Evolutionary conservation across 495 filamentous ascomycete species (phyloP), one percentile per base, ranked within the genome.

Genomic region (Penicillium riverlandense): DNA sequence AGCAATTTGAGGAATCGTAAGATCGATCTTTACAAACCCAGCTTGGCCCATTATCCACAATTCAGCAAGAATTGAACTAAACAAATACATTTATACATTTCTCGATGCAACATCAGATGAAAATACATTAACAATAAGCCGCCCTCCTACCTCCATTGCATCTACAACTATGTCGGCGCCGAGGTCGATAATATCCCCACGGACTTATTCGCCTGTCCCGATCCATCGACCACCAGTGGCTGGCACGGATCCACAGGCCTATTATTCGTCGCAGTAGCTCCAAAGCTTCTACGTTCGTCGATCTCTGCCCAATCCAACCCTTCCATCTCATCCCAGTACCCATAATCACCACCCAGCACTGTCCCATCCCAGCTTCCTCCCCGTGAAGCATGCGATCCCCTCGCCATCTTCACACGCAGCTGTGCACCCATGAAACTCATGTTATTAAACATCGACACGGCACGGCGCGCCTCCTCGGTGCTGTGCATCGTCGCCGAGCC

Each of bases 211-310:
- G 37, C 41, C 11, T 48, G 15, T 7, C 65, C 63, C 16, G 65
- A 69, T 9, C 67, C 67, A 49, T 71, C 67, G 13, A 71, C 58
- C 1, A 71, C 67, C 15, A 71, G 36, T 6, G 67, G 67, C 38
- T 55, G 55, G 33, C 46, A 52, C 22, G 37, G 44, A 15, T 55
- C 55, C 11, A 31, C 13, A 6, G 34, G 4, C 34, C 49, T 54
- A 8, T 35, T 41, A 31, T 6, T 4, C 22, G n/a, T 12, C n/a
- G 13, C 13, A 33, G 37, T 32, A n/a, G 43, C 13, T 10, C 14
- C 35, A 39, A 12, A 35, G 10, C 42, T 30, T 22, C 22, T 36
- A 34, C 11, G 39, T 28, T 35, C 35, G 30, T 45, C 44, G 15
- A 30, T 45, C n/a, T n/a, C 29, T 4, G n/a, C 29, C 37, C 12